A percentile compares a stretch with the other conserved stretches of the same genome.
phyloP scores from a whole-genome alignment of 2,329 filamentous ascomycete genomes.

The Elsinoe perseae region DNA sequence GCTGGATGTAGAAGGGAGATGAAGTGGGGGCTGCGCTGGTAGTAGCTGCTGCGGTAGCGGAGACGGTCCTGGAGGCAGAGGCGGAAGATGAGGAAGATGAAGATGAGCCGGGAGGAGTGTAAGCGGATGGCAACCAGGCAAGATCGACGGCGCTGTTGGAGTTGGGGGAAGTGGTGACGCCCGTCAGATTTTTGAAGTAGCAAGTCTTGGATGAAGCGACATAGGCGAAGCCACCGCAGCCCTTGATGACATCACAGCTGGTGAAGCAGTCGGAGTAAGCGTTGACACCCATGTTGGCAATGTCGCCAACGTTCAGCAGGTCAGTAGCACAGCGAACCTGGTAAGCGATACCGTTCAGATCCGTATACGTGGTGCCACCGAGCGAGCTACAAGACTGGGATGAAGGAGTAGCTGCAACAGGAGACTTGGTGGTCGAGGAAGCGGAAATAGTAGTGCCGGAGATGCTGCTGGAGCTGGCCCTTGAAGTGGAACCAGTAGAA shows the following conservation, averaged over 20 bases:
- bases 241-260: conserved; percentile 15
- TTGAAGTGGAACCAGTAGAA: neutral
- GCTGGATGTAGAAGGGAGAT: conserved; percentile 12
- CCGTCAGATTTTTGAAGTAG: conserved; percentile 19
- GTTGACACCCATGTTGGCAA: conserved; percentile 17
- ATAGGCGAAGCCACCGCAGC: conserved; percentile 18
- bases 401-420: conserved; percentile 1
- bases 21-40: conserved; percentile 16
- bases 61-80: conserved; percentile 8
- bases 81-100: conserved; percentile 7
- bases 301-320: conserved; percentile 15
- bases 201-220: conserved; percentile 15
- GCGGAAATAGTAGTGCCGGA: conserved; percentile 5
- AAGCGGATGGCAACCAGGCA: conserved; percentile 17
- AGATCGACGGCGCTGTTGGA: conserved; percentile 17
- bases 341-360: conserved; percentile 16
- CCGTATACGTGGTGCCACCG: conserved; percentile 13
- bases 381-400: conserved; percentile 15
- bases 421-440: conserved; percentile 12
- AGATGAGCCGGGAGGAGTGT: conserved; percentile 16
- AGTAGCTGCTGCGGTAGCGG: neutral
- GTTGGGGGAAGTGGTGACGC: conserved; percentile 16
- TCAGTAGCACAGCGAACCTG: conserved; percentile 18
- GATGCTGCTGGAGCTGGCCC: neutral
- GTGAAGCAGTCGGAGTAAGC: conserved; percentile 19